Base-by-base conservation (phyloP, 768 basidiomycete species). In the Serendipita sp. region DNA sequence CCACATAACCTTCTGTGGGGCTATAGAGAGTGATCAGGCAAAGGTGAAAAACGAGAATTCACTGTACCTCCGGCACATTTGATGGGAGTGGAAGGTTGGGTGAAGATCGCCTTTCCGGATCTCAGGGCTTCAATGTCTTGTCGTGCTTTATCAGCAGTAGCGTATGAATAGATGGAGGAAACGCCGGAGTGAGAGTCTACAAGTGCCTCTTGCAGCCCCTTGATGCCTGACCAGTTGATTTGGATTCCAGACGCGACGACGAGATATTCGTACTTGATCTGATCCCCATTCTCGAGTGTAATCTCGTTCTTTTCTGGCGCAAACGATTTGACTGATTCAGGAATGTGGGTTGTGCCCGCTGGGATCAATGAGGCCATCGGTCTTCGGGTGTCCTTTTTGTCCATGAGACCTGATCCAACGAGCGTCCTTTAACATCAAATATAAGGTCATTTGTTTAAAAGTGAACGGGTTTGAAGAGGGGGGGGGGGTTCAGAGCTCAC, bases 1-100 rank as follows among this genome's bases (percentile, higher is more conserved):
- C 91, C 91, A 95, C 88, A 95, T 92, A 63, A 93, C 88, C 74
- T 94, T 92, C 71, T 91, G 88, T 18, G 88, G 87, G 15, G 86
- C 87, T 88, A 67, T 23, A 10, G 11, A 58, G 23, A 37, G 2
- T 33, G 27, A 36, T 23, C 33, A 55, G 31, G 27, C 27, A 11
- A 10, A 18, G 31, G 2, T 43, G 29, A 18, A 36, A 36, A n/a
- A 64, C 33, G 3, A 36, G 53, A 44, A 27, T n/a, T 36, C 3
- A 27, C 3, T 36, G 68, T 69, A 88, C 89, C 88, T 76, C 91
- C 87, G 69, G 93, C 88, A 72, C 94, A 98, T 74, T 99, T 99
- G 71, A 99, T 81, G 29, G 91, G 75, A 15, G 94, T 92, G 13
- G 87, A 82, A 40, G 94, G 95, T 70, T 98, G 95, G 0, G 94